These are phyloP conservation scores for Mycena amicta DNA, from an alignment of 768 basidiomycete species.

Conservation along the genomic window DNA sequence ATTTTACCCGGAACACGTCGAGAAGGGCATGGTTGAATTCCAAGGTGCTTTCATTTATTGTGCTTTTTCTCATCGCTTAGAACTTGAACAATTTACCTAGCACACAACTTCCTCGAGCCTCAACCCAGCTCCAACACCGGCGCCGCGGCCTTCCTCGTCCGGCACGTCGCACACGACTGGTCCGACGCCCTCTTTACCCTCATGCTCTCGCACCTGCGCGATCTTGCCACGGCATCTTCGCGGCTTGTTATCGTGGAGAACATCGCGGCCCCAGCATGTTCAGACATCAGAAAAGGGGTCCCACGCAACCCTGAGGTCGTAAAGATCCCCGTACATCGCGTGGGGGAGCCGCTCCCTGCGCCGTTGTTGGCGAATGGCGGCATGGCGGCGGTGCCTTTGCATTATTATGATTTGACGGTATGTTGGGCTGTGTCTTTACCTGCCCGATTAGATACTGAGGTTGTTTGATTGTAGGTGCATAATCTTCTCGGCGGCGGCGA, in stretches of 20 bases:
- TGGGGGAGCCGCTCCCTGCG: not conserved
- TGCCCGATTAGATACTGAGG: too few relatives aligned
- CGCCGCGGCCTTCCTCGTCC: constrained; percentile 48
- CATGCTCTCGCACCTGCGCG: constrained; percentile 49
- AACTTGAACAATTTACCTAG: constrained; percentile 22
- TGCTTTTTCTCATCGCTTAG: not conserved
- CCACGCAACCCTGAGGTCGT: not conserved
- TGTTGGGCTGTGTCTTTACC: too few relatives aligned
- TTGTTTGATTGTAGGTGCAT: too few relatives aligned
- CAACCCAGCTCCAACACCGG: constrained; percentile 34
- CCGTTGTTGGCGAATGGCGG: constrained; percentile 10
- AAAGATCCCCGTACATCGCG: not conserved
- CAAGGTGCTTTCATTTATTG: too few relatives aligned
- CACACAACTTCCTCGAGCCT: constrained; percentile 54
- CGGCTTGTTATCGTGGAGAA: constrained; percentile 6
- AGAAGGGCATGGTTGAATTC: too few relatives aligned
- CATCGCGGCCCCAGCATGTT: not conserved
- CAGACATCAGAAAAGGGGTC: constrained; percentile 7
- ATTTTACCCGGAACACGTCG: too few relatives aligned
- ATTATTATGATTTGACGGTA: constrained; percentile 1
- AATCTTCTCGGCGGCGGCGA: constrained; percentile 1
- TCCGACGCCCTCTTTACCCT: constrained; percentile 40
- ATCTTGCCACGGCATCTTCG: constrained; percentile 24
- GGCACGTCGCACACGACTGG: constrained; percentile 56
- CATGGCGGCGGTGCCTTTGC: not conserved